Base-by-base conservation (phyloP, 768 basidiomycete genomes). In the Calvatia gigantea region DNA sequence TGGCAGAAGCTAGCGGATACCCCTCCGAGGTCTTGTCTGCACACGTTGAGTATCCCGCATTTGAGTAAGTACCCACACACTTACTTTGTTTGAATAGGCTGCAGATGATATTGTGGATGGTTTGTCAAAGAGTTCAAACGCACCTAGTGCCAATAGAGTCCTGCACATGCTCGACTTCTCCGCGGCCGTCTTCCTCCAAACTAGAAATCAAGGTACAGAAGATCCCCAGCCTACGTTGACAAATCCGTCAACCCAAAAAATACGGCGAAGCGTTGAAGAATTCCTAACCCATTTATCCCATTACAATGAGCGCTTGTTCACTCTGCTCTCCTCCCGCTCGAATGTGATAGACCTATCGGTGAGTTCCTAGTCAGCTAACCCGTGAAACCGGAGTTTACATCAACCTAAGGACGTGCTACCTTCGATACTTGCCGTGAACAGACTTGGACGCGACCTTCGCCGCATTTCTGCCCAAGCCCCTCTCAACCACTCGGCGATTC, bases 401-500 rank as follows among this genome's bases (percentile, higher is more conserved):
- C 14, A 8, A 17, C 11, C 38, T 23, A 12, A 56, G 54, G 21
- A 23, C 33, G 21, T 25, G 7, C 83, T 38, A 48, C 59, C 27
- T 73, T 72, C 44, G 64, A 69, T n/a, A 60, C 63, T 21, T 66
- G 77, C 57, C 71, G 88, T 47, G 74, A 76, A 58, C 68, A 69
- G 38, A 73, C 76, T 35, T 65, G 76, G 17, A 61, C 62, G 29
- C 62, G 68, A 25, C 51, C 69, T 8, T 62, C 72, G 3, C 74
- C 86, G 54, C 82, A 91, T 68, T 86, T 87, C 62, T 91, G 89
- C 21, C 42, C 54, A 45, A 53, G 39, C 48, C 57, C 62, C 38
- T 52, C 58, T 55, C 59, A 51, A 61, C 56, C 63, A 53, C 60
- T 63, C 56, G 50, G 64, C 42, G 62, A 47, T 66, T 33, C 54